Percentiles rank a stretch among this genome's conserved stretches.
Conservation (phyloP, 1,284 basidiomycete genomes). For the Leccinum fallax region DNA sequence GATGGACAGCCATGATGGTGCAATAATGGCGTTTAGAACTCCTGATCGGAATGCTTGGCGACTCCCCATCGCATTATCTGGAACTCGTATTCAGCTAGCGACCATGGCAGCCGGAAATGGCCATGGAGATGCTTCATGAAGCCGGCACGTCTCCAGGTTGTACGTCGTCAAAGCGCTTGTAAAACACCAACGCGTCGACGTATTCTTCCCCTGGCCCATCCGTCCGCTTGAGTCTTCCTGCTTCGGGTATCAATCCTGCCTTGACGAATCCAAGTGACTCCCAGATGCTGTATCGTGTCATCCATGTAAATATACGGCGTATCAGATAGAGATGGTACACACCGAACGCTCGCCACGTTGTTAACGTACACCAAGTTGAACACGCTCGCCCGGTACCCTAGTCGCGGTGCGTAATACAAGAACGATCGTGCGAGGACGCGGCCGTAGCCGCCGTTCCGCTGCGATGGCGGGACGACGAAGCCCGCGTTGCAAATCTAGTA, state of each 20-base stretch:
- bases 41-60: background rate
- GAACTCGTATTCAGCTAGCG: background rate
- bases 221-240: conserved; percentile 71
- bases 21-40: background rate
- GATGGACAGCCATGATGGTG: background rate
- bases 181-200: conserved; percentile 86
- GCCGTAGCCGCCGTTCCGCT: conserved; percentile 75
- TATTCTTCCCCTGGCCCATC: conserved; percentile 80
- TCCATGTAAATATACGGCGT: background rate
- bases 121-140: background rate
- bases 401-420: conserved; percentile 76
- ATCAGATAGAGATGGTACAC: conserved; percentile 18
- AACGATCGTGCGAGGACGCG: conserved; percentile 77
- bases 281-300: conserved; percentile 63
- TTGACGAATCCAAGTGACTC: conserved; percentile 82
- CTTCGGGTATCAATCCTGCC: conserved; percentile 83
- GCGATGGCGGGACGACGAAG: conserved; percentile 77
- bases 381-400: conserved; percentile 86
- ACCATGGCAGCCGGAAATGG: background rate
- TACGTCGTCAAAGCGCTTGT: conserved; percentile 66
- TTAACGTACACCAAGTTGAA: conserved; percentile 94
- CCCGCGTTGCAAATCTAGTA: conserved; percentile 84
- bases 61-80: background rate
- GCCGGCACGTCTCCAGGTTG: background rate
- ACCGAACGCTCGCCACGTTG: conserved; percentile 73